Evolutionary conservation across 1,139 yeast species (phyloP).

Genomic region (Yamadazyma trypodendri): DNA sequence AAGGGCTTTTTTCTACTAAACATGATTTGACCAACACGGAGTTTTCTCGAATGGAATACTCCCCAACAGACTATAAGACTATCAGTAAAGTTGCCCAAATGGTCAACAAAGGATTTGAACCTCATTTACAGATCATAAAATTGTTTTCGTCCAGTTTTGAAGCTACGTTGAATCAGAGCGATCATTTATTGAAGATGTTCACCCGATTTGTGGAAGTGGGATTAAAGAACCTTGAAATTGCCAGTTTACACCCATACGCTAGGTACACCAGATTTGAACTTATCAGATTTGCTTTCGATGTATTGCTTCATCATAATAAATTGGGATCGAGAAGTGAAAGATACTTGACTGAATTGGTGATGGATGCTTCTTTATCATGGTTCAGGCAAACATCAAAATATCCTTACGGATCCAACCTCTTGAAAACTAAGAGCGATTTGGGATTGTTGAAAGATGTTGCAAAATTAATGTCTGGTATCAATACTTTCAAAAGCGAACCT

Average conservation of each 20-base stretch:
- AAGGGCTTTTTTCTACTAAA: conserved; percentile 66
- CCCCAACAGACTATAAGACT: conserved; percentile 72
- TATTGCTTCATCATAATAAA: conserved; percentile 55
- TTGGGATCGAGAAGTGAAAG: conserved; percentile 47
- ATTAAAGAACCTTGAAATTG: conserved; percentile 51
- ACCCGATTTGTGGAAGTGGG: conserved; percentile 63
- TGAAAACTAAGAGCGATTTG: conserved; percentile 71
- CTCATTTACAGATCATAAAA: conserved; percentile 68
- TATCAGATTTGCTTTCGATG: conserved; percentile 63
- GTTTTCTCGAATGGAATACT: conserved; percentile 77
- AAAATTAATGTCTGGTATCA: conserved; percentile 23
- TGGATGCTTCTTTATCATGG: conserved; percentile 78
- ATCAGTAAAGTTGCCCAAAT: conserved; percentile 52
- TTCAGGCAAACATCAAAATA: conserved; percentile 61
- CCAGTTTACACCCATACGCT: conserved; percentile 82
- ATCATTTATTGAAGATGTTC: conserved; percentile 66
- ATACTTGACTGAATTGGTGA: conserved; percentile 49
- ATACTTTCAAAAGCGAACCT: conserved; percentile 19
- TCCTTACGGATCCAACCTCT: conserved; percentile 83
- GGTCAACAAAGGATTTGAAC: conserved; percentile 49
- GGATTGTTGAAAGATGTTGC: conserved; percentile 57
- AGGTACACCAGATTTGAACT: conserved; percentile 74
- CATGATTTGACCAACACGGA: conserved; percentile 65
- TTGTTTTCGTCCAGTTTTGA: conserved; percentile 81
- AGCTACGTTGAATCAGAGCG: conserved; percentile 73